These are phyloP conservation scores for Phytophthora tentaculata DNA, from an alignment of 352 stramenopile species.

Conservation along the genomic window DNA sequence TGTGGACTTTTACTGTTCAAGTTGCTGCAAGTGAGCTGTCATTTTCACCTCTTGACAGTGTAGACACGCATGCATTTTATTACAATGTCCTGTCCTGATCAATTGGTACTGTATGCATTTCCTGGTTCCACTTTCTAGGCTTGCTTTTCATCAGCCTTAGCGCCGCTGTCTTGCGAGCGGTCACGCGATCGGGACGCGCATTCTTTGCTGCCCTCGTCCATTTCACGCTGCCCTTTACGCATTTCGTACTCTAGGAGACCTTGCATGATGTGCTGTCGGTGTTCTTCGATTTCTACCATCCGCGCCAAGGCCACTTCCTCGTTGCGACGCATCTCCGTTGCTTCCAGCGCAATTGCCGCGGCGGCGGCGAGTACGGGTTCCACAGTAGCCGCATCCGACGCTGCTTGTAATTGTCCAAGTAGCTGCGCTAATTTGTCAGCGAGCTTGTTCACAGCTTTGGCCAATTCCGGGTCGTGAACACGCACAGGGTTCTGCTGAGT, in stretches of 20 bases:
- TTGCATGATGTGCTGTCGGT: conserved; percentile 68
- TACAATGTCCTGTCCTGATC: neutral
- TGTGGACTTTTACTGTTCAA: neutral
- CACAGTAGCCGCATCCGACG: conserved; percentile 22
- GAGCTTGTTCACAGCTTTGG: conserved; percentile 70
- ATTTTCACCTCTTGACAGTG: conserved; percentile 7
- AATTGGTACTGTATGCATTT: neutral
- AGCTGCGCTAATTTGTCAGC: conserved; percentile 54
- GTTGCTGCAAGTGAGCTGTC: too few species aligned
- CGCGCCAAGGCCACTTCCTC: conserved; percentile 52
- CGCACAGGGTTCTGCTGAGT: conserved; percentile 31
- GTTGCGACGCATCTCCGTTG: conserved; percentile 55
- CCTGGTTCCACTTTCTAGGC: neutral
- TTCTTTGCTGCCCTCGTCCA: conserved; percentile 12
- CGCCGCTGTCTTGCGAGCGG: neutral
- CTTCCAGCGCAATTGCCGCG: conserved; percentile 45
- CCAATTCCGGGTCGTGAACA: conserved; percentile 62
- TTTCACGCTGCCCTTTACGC: conserved; percentile 50
- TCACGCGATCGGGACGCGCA: neutral
- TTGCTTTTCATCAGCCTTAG: conserved; percentile 6
- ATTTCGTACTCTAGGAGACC: conserved; percentile 64
- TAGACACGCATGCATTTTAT: conserved; percentile 2
- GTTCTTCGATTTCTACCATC: conserved; percentile 67
- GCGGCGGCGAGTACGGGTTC: conserved; percentile 42
- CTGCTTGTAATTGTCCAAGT: conserved; percentile 32